phyloP scores from a whole-genome alignment of 768 basidiomycete genomes.

The Candolleomyces efflorescens region DNA sequence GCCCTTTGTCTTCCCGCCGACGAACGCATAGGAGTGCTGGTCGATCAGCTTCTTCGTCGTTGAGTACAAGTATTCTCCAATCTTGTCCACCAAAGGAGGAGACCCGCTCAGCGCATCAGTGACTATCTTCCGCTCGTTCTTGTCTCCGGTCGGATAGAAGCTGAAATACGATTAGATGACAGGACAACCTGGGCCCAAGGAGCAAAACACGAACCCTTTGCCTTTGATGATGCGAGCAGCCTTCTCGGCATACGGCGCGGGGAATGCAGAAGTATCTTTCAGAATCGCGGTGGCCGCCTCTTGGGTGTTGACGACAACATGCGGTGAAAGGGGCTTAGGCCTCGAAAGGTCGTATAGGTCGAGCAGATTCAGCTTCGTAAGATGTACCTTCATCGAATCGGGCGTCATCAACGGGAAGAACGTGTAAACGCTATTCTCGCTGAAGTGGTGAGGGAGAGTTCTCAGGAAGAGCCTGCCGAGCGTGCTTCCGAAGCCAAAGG shows the following conservation, averaged over 20 bases:
- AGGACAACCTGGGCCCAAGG: not conserved
- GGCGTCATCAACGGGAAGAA: slow-evolving; percentile 92
- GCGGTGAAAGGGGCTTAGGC: slow-evolving; percentile 30
- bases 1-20: slow-evolving; percentile 46
- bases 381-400: slow-evolving; percentile 53
- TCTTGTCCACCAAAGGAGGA: slow-evolving; percentile 43
- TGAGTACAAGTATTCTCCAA: slow-evolving; percentile 60
- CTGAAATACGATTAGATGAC: too few relatives aligned
- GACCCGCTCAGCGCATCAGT: slow-evolving; percentile 42
- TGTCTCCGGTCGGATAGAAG: slow-evolving; percentile 60
- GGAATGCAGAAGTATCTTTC: slow-evolving; percentile 40
- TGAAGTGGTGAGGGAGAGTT: slow-evolving; percentile 65
- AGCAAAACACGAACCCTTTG: slow-evolving; percentile 43
- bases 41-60: slow-evolving; percentile 58
- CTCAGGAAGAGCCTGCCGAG: slow-evolving; percentile 73
- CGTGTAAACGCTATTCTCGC: slow-evolving; percentile 67
- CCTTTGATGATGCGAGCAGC: slow-evolving; percentile 53
- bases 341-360: slow-evolving; percentile 53
- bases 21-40: slow-evolving; percentile 48
- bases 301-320: slow-evolving; percentile 40
- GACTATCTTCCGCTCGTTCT: slow-evolving; percentile 46
- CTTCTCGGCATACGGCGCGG: slow-evolving; percentile 43
- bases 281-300: slow-evolving; percentile 50
- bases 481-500: slow-evolving; percentile 71
- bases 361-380: slow-evolving; percentile 50